Conservation (phyloP, 768 basidiomycete genomes). For the Boletus rubescentipes region DNA sequence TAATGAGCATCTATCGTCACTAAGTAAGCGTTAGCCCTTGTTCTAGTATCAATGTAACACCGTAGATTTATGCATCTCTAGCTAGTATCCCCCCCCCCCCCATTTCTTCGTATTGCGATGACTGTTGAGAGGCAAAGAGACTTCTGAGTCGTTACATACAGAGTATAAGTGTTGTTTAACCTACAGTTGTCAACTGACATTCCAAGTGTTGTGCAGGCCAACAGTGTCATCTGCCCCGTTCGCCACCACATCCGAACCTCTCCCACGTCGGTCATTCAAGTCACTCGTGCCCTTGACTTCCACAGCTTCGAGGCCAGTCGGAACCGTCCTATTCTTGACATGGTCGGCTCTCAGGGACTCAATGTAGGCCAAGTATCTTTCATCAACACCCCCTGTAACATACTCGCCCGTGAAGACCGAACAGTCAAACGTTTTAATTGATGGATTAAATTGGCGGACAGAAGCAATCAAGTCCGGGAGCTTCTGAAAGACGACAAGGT, state of each 20-base stretch:
- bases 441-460: slow-evolving; percentile 80
- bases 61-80: slow-evolving; percentile 12
- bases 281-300: slow-evolving; percentile 36
- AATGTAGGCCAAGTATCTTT: slow-evolving; percentile 71
- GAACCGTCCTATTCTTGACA: slow-evolving; percentile 53
- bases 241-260: slow-evolving; percentile 42
- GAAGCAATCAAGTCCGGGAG: slow-evolving; percentile 84
- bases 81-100: background rate
- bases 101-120: slow-evolving; percentile 9
- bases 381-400: slow-evolving; percentile 89
- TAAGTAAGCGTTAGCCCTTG: background rate
- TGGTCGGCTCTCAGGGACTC: slow-evolving; percentile 84
- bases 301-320: slow-evolving; percentile 32
- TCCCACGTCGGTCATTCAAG: slow-evolving; percentile 19
- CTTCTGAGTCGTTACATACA: background rate
- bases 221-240: slow-evolving; percentile 76
- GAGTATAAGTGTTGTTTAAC: slow-evolving; percentile 1
- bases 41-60: slow-evolving; percentile 17
- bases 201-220: slow-evolving; percentile 76
- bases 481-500: slow-evolving; percentile 94
- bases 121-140: background rate
- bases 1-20: slow-evolving; percentile 6
- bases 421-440: slow-evolving; percentile 83
- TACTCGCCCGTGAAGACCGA: slow-evolving; percentile 98
- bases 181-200: slow-evolving; percentile 31